Conservation (phyloP, 83 land plant genomes). For the Thuja plicata region DNA sequence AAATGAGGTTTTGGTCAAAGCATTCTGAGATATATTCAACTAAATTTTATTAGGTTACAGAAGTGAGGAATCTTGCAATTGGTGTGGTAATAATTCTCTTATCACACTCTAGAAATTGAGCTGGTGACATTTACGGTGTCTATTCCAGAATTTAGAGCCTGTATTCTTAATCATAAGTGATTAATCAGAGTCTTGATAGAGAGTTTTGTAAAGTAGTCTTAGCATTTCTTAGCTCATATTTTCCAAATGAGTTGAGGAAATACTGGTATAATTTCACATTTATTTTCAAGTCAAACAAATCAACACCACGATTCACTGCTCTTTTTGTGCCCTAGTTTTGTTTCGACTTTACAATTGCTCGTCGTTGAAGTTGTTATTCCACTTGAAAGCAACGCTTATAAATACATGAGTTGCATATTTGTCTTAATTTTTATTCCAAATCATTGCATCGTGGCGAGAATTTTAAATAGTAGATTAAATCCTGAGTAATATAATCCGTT, state of each 20-base stretch:
- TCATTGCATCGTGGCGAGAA: not conserved
- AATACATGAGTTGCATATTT: not conserved
- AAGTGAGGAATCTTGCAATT: not conserved
- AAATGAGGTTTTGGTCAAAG: slow-evolving; percentile 41
- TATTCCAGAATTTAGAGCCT: not conserved
- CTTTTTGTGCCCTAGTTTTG: not conserved
- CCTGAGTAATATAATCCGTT: too few species aligned
- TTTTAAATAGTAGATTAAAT: too few species aligned
- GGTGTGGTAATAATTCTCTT: not conserved
- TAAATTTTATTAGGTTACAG: not conserved
- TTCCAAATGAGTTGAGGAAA: not conserved
- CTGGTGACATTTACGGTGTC: not conserved
- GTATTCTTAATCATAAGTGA: not conserved
- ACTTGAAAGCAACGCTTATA: not conserved
- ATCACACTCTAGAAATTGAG: not conserved
- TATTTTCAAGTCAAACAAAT: not conserved
- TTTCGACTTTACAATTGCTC: not conserved
- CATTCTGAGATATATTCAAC: not conserved
- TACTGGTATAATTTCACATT: not conserved
- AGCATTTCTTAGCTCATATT: not conserved
- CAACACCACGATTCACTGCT: not conserved
- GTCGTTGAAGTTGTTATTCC: too few species aligned
- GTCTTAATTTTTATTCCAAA: not conserved
- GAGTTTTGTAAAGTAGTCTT: not conserved
- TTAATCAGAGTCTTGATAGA: not conserved